Evolutionary conservation across 192 early-diverging fungal genomes (phyloP), one percentile per base, ranked within the genome.

Genomic region (Coemansia aciculifera): DNA sequence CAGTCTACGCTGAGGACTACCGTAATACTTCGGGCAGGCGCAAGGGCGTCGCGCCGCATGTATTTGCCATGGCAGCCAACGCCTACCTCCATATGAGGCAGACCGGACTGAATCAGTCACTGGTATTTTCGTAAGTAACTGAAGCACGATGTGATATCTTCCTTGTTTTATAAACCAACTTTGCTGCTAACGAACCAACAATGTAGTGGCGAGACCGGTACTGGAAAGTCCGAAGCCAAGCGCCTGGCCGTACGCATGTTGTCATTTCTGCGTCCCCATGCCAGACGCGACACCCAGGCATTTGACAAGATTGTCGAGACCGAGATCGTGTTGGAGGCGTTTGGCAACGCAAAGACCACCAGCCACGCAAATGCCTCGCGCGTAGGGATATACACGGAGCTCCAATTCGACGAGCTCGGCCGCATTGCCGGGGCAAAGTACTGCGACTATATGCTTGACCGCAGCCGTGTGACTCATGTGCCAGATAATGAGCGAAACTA

Each of bases 361-460:
- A 70, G 77, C 48, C 92, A 93, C 75, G 73, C 84, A 60, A 91
- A 94, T 75, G 92, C 94, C 6, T 95, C 94, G 27, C 88, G 93
- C 39, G 90, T 92, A 57, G 93, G 91, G 11, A 87, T 89, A 60
- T 95, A 92, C 67, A 90, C 90, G 4, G 94, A 96, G 86, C 77
- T 98, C 46, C 93, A 95, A 70, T 98, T 95, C 69, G 92, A 95
- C 74, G 92, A 92, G 74, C 89, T 92, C n/a, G 93, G 94, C 9
- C 90, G 90, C 42, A 86, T 95, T 65, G 86, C 95, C 19, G 96
- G 96, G 8, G 89, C 91, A 17, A 95, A 93, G 75, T 86, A 89
- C 67, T 84, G 96, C 72, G 90, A 93, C 74, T 96, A 95, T 71
- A 85, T 96, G 65, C 79, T 98, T 27, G 96, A 98, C 63, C 93